Percentiles rank a stretch among this genome's conserved stretches.
Evolutionary conservation across 768 basidiomycete genomes (phyloP).

Genomic region (Podaxis sp.): DNA sequence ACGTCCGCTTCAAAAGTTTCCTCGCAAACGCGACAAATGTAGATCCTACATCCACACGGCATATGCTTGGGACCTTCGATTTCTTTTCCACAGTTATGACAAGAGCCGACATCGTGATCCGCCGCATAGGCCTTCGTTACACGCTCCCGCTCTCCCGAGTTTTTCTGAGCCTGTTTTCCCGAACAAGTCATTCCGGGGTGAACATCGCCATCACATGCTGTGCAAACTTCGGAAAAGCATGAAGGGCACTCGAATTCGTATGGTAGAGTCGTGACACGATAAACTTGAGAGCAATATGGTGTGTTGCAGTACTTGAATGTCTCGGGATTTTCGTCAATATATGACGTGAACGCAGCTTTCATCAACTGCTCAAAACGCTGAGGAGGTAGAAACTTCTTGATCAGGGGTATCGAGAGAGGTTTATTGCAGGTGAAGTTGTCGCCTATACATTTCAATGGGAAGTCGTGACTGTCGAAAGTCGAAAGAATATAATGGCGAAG

Average conservation of each 20-base stretch:
- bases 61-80: too few relatives aligned
- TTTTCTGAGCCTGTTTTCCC: slow-evolving; percentile 31
- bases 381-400: slow-evolving; percentile 49
- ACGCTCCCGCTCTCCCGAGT: slow-evolving; percentile 42
- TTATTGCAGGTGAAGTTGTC: slow-evolving; percentile 52
- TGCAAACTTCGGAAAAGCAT: slow-evolving; percentile 49
- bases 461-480: slow-evolving; percentile 39
- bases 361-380: slow-evolving; percentile 51
- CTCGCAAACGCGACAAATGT: too few relatives aligned
- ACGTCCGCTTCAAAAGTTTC: too few relatives aligned
- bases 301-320: slow-evolving; percentile 71
- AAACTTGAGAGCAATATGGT: slow-evolving; percentile 70
- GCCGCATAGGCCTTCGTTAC: slow-evolving; percentile 40
- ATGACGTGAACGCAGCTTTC: slow-evolving; percentile 51
- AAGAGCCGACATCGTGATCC: slow-evolving; percentile 34
- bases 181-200: slow-evolving; percentile 55
- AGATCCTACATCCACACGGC: too few relatives aligned
- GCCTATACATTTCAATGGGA: slow-evolving; percentile 68
- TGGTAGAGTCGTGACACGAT: slow-evolving; percentile 35
- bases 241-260: slow-evolving; percentile 47
- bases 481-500: slow-evolving; percentile 46
- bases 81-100: too few relatives aligned
- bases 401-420: slow-evolving; percentile 53
- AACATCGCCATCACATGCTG: slow-evolving; percentile 45
- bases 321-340: slow-evolving; percentile 53